Conservation (phyloP, 495 filamentous ascomycete species). For the Cetradonia linearis region DNA sequence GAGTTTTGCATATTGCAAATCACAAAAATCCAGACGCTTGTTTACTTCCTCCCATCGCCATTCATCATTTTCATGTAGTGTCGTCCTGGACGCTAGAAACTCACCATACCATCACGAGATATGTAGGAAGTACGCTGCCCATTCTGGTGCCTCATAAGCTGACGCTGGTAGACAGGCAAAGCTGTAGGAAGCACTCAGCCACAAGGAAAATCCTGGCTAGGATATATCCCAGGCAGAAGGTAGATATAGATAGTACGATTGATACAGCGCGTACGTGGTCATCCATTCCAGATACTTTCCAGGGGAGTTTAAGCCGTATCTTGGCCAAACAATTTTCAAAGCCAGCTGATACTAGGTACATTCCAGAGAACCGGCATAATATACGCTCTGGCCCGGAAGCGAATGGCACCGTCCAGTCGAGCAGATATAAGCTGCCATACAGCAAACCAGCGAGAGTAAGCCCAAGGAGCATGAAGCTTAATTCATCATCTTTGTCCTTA, state of each 20-base stretch:
- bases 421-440: conserved; percentile 27
- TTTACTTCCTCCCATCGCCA: background rate
- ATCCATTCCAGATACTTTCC: too few relatives aligned
- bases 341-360: background rate
- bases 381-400: conserved; percentile 22
- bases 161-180: background rate
- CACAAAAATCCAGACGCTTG: background rate
- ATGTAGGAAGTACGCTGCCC: background rate
- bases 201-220: background rate
- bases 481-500: background rate
- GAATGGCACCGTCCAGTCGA: conserved; percentile 29
- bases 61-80: background rate
- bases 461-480: background rate
- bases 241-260: background rate
- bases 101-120: background rate
- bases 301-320: too few relatives aligned
- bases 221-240: background rate
- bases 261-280: too few relatives aligned
- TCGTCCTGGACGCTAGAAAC: background rate
- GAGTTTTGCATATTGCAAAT: background rate
- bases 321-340: too few relatives aligned
- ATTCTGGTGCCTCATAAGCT: background rate
- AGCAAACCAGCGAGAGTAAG: conserved; percentile 20
- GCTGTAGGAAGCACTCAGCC: background rate
- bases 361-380: conserved; percentile 28